Evolutionary conservation across 768 basidiomycete genomes (phyloP).

Genomic region (Lactarius psammicola): DNA sequence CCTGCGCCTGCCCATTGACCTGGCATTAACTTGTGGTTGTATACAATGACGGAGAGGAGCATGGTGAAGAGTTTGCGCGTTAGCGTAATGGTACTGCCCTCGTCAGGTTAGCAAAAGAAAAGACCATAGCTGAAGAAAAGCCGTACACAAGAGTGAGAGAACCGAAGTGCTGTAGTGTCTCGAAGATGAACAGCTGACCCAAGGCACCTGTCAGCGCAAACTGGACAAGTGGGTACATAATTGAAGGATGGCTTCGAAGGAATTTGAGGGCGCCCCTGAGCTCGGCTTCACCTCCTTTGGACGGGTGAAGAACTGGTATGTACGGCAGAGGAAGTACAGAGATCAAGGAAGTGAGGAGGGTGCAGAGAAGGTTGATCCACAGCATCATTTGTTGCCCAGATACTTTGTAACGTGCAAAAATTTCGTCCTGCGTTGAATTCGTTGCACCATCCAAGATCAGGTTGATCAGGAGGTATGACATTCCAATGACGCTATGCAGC

Average conservation of each 20-base stretch:
- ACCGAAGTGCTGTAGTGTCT: constrained; percentile 89
- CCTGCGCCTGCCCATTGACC: constrained; percentile 95
- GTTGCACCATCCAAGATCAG: constrained; percentile 88
- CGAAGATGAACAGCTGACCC: constrained; percentile 97
- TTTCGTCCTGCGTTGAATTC: constrained; percentile 96
- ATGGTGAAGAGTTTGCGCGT: constrained; percentile 98
- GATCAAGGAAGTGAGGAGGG: constrained; percentile 65
- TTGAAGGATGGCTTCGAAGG: constrained; percentile 71
- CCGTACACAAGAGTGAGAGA: constrained; percentile 83
- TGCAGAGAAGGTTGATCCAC: constrained; percentile 90
- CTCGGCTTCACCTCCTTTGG: constrained; percentile 57
- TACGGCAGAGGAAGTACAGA: constrained; percentile 72
- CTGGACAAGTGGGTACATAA: constrained; percentile 69
- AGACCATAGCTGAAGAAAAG: neutral
- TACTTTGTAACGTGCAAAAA: constrained; percentile 74
- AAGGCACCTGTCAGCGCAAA: constrained; percentile 90
- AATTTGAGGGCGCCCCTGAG: constrained; percentile 68
- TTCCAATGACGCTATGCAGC: constrained; percentile 65
- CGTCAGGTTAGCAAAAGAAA: constrained; percentile 20
- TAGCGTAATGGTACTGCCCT: constrained; percentile 80
- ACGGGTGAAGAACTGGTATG: constrained; percentile 80
- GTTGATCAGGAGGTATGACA: constrained; percentile 78
- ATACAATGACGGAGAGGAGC: constrained; percentile 90
- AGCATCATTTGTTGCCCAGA: constrained; percentile 99
- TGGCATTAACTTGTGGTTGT: constrained; percentile 75